Evolutionary conservation across 345 rosid species (phyloP).

Genomic region (Jatropha curcas): DNA sequence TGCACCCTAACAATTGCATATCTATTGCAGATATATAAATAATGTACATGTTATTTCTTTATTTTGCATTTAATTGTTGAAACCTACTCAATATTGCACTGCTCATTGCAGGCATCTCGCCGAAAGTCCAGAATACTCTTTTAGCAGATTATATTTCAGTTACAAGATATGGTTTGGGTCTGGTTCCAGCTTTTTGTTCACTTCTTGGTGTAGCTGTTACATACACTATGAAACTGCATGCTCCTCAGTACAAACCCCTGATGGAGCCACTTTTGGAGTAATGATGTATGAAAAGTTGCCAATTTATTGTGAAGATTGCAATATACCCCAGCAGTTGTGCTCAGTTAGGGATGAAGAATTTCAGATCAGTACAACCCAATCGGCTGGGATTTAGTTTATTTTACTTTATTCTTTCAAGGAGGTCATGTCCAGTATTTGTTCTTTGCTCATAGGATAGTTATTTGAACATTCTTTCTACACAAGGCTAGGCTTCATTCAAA

Average conservation of each 20-base stretch:
- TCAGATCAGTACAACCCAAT: neutral
- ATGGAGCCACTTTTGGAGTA: conserved; percentile 69
- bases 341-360: neutral
- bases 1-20: neutral
- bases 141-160: conserved; percentile 44
- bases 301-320: neutral
- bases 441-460: neutral
- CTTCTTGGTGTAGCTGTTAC: conserved; percentile 67
- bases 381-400: neutral
- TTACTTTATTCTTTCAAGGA: neutral
- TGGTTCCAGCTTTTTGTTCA: conserved; percentile 82
- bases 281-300: conserved; percentile 20
- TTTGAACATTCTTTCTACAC: neutral
- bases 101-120: conserved; percentile 48
- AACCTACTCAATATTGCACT: neutral
- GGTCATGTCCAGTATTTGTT: neutral
- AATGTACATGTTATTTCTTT: no score
- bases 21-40: no score
- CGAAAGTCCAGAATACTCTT: conserved; percentile 34
- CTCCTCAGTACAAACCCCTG: conserved; percentile 45
- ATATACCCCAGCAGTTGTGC: neutral
- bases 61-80: neutral
- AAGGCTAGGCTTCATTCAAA: neutral
- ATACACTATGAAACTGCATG: conserved; percentile 66
- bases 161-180: conserved; percentile 82